Evolutionary conservation across 176 grass and related monocot species (phyloP).

Genomic region (Thinopyrum elongatum): DNA sequence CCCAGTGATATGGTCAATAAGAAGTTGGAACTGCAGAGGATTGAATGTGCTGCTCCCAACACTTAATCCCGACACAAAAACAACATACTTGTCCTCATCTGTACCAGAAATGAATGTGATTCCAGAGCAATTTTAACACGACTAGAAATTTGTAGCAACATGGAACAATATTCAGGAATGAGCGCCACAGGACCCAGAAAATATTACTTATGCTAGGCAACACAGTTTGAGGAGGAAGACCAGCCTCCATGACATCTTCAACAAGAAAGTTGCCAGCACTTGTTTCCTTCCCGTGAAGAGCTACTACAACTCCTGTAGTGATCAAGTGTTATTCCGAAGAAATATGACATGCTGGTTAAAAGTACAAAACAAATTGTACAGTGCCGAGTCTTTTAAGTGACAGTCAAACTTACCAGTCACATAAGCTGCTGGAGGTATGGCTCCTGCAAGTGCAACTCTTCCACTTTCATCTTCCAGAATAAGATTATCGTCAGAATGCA

Average conservation of each 20-base stretch:
- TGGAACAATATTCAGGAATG: not conserved
- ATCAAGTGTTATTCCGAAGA: not conserved
- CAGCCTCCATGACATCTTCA: conserved; percentile 89
- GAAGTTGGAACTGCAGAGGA: conserved; percentile 98
- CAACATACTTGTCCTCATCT: conserved; percentile 94
- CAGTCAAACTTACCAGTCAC: conserved; percentile 62
- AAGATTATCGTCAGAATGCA: conserved; percentile 93
- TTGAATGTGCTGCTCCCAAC: conserved; percentile 71
- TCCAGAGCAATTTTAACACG: not conserved
- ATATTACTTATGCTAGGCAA: conserved; percentile 59
- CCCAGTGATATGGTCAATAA: conserved; percentile 92
- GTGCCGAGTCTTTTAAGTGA: not conserved
- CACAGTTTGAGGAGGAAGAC: conserved; percentile 73
- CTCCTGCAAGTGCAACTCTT: conserved; percentile 86
- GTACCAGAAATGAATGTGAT: conserved; percentile 35
- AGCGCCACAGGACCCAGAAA: not conserved
- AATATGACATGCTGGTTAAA: not conserved
- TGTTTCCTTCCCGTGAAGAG: conserved; percentile 92
- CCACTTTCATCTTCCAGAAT: conserved; percentile 99
- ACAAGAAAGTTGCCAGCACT: conserved; percentile 87
- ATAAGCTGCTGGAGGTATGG: conserved; percentile 57
- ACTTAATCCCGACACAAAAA: conserved; percentile 79
- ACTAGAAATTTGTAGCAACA: not conserved
- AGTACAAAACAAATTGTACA: not conserved
- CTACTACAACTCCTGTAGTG: conserved; percentile 67